Base-by-base conservation (phyloP, 257 asterid genomes). In the Nemophila menziesii region DNA sequence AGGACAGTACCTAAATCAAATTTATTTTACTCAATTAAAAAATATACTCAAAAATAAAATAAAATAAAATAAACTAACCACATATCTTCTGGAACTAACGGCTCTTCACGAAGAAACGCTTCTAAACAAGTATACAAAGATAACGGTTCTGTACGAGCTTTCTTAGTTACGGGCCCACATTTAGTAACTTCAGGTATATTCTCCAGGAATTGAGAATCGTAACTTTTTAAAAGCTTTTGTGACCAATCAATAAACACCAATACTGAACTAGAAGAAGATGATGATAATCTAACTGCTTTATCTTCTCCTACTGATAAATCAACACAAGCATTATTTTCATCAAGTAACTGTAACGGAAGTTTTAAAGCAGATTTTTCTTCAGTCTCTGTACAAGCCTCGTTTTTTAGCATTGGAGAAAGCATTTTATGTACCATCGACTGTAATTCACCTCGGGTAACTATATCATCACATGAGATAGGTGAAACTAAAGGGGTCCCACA, bases 11-110 rank as follows among this genome's bases (percentile, higher is more conserved):
- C 99, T 90, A 63, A 57, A 66, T 15, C 48, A 61, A 15, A 41
- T 42, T 51, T 22, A 61, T 20, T 38, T 5, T 47, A 54, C 4
- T 23, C 39, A 48, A 55, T 48, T n/a, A n/a, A n/a, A n/a, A n/a
- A n/a, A n/a, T n/a, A n/a, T n/a, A n/a, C n/a, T n/a, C n/a, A n/a
- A n/a, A 39, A 43, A 39, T 41, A 19, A 17, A 16, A 16, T 47
- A 48, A 45, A 58, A 39, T 58, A 58, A 57, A 20, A 38, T 33
- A 34, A 56, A 46, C 75, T 51, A 57, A 90, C 99, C 99, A 90
- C 99, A 90, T 90, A 63, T 90, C 99, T 67, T 90, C 99, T 16
- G 99, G 99, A 56, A 90, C 99, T 66, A 90, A 68, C 4, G 99
- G 99, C 72, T 90, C 99, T 69, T 90, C 99, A 14, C 96, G 93